Base-by-base conservation (phyloP, 345 rosid genomes). In the Brassica carinata region DNA sequence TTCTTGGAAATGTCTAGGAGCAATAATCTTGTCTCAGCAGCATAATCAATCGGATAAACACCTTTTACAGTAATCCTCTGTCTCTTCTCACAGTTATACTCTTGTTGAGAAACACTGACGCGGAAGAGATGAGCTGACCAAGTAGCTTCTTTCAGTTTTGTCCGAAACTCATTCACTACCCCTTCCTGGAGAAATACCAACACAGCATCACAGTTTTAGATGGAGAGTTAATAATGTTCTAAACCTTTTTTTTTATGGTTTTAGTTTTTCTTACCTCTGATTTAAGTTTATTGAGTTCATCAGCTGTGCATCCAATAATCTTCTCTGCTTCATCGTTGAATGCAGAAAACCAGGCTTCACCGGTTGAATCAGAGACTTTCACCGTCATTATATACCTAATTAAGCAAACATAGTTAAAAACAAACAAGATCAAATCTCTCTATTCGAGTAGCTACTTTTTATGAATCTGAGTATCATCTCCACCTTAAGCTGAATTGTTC, bases 11-110 rank as follows among this genome's bases (percentile, higher is more conserved):
- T 90, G 66, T 93, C 95, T 83, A 88, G 93, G 3, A 95, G 95
- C 87, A 93, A 73, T 83, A 77, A 75, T 67, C 84, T 87, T 51
- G 97, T 86, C 82, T 95, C 99, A 63, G 90, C 92, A 73, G 93
- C 87, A 80, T 85, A 95, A 77, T 92, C 97, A 17, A 95, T 85
- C 5, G 93, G 87, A 74, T 89, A 81, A 59, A 81, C 87, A 29
- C 85, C 91, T 85, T 79, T 92, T 2, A 87, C 89, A 8, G 97
- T 91, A 36, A 92, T 83, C 87, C 98, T 90, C 82, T 90, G 98
- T 77, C 91, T 87, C 89, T 91, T 92, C 84, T 94, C 98, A 43
- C 85, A 76, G 72, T 89, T 94, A 80, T 91, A 92, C 74, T 94
- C 98, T 0, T 89, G 85, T 77, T 88, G 98, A 10, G 91, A 23